Base-by-base conservation (phyloP, 2,329 filamentous ascomycete species). In the Nemania sp. region DNA sequence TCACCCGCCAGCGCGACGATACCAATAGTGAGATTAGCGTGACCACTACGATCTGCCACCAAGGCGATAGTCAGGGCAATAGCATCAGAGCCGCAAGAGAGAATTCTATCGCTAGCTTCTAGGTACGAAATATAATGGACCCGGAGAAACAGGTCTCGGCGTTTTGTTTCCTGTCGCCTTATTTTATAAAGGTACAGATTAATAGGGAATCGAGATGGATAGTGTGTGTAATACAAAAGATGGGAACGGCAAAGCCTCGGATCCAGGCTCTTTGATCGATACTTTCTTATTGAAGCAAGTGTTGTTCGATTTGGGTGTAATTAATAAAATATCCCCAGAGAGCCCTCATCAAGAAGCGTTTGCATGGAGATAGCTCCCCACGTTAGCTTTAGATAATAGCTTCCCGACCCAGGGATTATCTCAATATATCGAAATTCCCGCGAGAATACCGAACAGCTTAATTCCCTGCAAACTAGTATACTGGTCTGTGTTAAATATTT, bases 21-120 rank as follows among this genome's bases (percentile, higher is more conserved):
- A n/a, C 62, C 5, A 47, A 45, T 47, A 70, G 70, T 61, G 69
- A 69, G 54, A 64, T 71, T 51, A 71, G 69, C 43, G 55, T 69
- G 43, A 54, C 51, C 24, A 67, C 67, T 26, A 71, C 69, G 5
- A 58, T 64, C 20, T 35, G 61, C 35, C 64, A 22, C 5, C 11
- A 41, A 11, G 62, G 49, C 51, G 67, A 60, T 22, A 52, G 54
- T 35, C 64, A 54, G 18, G n/a, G 27, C 22, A 54, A 45, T 15
- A 69, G 64, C 55, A 58, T 67, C 27, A 45, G 58, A 32, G 26
- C 27, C 5, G 47, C 41, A 35, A 43, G 58, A 29, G 61, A 62
- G 27, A 57, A 5, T 8, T 67, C 61, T 5, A 22, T 52, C 2
- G 45, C 56, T n/a, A 51, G 60, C 43, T 32, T 69, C 10, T 69